Evolutionary conservation across 2,329 filamentous ascomycete species (phyloP).

Genomic region (Alternaria postmessia): DNA sequence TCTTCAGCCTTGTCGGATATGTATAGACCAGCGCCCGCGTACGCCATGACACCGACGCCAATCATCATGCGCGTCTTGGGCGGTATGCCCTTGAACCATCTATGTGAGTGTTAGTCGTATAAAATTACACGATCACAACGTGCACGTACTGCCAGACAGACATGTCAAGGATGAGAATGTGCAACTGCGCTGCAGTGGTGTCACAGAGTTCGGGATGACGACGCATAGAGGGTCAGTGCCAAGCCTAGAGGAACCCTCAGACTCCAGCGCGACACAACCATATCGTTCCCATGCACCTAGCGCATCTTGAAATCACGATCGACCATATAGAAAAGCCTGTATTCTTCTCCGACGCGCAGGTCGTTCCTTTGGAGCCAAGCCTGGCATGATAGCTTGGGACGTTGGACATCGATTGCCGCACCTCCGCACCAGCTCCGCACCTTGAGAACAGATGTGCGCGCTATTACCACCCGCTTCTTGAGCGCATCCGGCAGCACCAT

Average conservation of each 20-base stretch:
- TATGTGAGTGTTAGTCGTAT: slow-evolving; percentile 20
- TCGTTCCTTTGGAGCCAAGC: background rate
- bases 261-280: background rate
- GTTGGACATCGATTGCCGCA: slow-evolving; percentile 15
- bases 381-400: slow-evolving; percentile 13
- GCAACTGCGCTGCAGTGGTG: background rate
- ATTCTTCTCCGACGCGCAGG: background rate
- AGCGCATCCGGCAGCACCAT: slow-evolving; percentile 21
- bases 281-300: background rate
- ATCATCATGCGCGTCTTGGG: slow-evolving; percentile 75
- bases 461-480: slow-evolving; percentile 27
- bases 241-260: slow-evolving; percentile 4
- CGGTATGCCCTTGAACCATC: slow-evolving; percentile 72
- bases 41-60: slow-evolving; percentile 77
- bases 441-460: slow-evolving; percentile 35
- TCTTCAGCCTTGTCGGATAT: slow-evolving; percentile 76
- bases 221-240: slow-evolving; percentile 11
- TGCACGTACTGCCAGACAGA: slow-evolving; percentile 48
- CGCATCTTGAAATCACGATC: background rate
- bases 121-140: background rate
- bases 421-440: slow-evolving; percentile 26
- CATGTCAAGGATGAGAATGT: slow-evolving; percentile 32
- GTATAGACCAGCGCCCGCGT: slow-evolving; percentile 77
- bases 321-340: background rate
- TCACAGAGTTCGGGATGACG: slow-evolving; percentile 12